Percentiles rank a stretch among this genome's conserved stretches.
Conservation (phyloP, 2,329 filamentous ascomycete species). For the Pseudonectria foliicola region DNA sequence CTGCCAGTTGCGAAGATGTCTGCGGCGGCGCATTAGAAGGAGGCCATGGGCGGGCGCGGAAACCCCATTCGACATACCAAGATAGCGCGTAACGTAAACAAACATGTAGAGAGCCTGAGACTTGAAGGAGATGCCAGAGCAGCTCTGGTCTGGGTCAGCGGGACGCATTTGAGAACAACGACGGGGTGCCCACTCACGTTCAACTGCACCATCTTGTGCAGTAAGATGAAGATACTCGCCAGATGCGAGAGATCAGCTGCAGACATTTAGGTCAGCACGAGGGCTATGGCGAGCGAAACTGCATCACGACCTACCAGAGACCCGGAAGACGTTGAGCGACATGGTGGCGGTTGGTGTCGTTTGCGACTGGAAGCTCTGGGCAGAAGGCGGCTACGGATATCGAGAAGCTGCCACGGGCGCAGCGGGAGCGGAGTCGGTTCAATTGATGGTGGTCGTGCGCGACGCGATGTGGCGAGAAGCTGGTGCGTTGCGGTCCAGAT, state of each 20-base stretch:
- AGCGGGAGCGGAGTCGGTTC: constrained; percentile 8
- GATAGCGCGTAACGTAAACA: constrained; percentile 89
- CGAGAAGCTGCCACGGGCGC: constrained; percentile 13
- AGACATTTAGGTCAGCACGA: constrained; percentile 15
- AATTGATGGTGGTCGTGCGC: constrained; percentile 4
- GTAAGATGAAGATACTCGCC: constrained; percentile 83
- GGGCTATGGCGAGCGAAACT: background rate
- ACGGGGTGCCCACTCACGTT: constrained; percentile 54
- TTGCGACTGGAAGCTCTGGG: constrained; percentile 10
- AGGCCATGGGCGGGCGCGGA: background rate
- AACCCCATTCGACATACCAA: constrained; percentile 53
- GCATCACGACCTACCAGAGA: constrained; percentile 40
- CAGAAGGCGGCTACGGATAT: constrained; percentile 2
- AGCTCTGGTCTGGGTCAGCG: constrained; percentile 60
- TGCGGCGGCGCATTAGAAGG: constrained; percentile 23
- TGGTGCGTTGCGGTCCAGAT: constrained; percentile 6
- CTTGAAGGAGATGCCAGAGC: constrained; percentile 96
- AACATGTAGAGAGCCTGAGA: constrained; percentile 92
- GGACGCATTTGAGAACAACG: constrained; percentile 5
- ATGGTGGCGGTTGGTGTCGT: constrained; percentile 24
- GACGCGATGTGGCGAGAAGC: constrained; percentile 8
- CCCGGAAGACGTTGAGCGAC: constrained; percentile 52
- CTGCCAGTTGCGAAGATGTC: constrained; percentile 82
- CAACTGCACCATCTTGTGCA: constrained; percentile 93
- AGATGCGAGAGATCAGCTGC: constrained; percentile 93